Percentiles rank a stretch among this genome's conserved stretches.
Evolutionary conservation across 2,329 filamentous ascomycete species (phyloP).

Genomic region (Colletotrichum camelliae): DNA sequence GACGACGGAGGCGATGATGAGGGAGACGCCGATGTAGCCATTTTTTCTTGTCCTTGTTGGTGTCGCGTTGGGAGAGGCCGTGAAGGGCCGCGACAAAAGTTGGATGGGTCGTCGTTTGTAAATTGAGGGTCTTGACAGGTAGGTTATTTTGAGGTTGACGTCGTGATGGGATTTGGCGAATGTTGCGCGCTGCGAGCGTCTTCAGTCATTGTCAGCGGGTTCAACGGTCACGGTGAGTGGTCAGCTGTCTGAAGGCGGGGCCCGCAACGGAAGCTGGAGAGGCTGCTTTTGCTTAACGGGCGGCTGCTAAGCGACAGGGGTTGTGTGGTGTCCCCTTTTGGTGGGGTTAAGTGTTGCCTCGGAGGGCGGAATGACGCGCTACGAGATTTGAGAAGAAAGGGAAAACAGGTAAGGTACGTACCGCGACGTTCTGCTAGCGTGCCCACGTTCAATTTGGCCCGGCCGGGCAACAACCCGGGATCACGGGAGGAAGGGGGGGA

Average conservation of each 20-base stretch:
- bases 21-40: constrained; percentile 65
- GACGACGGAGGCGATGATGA: constrained; percentile 66
- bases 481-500: neutral
- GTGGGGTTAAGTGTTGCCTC: constrained; percentile 1
- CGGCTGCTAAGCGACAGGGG: neutral
- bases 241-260: neutral
- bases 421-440: neutral
- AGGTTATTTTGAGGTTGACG: neutral
- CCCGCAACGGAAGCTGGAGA: neutral
- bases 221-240: neutral
- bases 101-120: neutral
- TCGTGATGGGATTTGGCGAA: neutral
- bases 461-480: constrained; percentile 9
- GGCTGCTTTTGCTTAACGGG: neutral
- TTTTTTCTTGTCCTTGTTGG: neutral
- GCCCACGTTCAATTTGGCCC: neutral
- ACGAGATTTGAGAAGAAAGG: neutral
- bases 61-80: neutral
- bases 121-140: neutral
- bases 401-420: constrained; percentile 4
- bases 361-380: constrained; percentile 13
- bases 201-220: neutral
- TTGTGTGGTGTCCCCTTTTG: constrained; percentile 6
- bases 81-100: neutral
- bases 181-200: neutral